Conservation (phyloP, 202 grass and related monocot genomes). For the Zoysia matrella region DNA sequence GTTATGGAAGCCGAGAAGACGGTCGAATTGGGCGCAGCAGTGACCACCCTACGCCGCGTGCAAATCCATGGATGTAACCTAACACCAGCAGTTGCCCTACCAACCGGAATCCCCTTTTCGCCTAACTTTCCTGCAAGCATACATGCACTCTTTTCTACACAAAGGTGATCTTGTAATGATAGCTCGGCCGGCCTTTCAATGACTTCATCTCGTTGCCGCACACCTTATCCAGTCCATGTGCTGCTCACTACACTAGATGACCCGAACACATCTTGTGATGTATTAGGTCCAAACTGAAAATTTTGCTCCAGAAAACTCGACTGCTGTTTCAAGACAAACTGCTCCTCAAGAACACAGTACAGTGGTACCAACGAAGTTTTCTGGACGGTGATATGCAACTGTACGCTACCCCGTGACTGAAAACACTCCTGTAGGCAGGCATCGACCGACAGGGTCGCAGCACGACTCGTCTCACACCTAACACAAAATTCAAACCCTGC, state of each 20-base stretch:
- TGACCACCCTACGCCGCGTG: background rate
- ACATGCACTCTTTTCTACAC: slow-evolving; percentile 26
- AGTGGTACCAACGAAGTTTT: background rate
- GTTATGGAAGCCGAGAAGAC: slow-evolving; percentile 13
- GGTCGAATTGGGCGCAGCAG: background rate
- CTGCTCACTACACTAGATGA: background rate
- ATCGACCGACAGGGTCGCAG: background rate
- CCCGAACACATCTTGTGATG: no score
- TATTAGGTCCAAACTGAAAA: background rate
- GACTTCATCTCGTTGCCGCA: background rate
- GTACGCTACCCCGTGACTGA: background rate
- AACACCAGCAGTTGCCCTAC: slow-evolving; percentile 31
- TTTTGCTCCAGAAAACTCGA: background rate
- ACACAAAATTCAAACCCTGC: background rate
- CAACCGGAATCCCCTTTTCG: slow-evolving; percentile 11
- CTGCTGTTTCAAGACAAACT: background rate
- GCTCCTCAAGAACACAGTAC: background rate
- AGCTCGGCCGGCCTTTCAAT: background rate
- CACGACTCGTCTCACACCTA: background rate
- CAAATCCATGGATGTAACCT: slow-evolving; percentile 25
- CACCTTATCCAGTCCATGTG: slow-evolving; percentile 4
- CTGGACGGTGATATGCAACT: slow-evolving; percentile 2
- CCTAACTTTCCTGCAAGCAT: slow-evolving; percentile 26
- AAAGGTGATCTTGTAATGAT: slow-evolving; percentile 49
- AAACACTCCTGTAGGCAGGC: no score